phyloP scores from a whole-genome alignment of 306 rosid genomes.

The Malus sylvestris region DNA sequence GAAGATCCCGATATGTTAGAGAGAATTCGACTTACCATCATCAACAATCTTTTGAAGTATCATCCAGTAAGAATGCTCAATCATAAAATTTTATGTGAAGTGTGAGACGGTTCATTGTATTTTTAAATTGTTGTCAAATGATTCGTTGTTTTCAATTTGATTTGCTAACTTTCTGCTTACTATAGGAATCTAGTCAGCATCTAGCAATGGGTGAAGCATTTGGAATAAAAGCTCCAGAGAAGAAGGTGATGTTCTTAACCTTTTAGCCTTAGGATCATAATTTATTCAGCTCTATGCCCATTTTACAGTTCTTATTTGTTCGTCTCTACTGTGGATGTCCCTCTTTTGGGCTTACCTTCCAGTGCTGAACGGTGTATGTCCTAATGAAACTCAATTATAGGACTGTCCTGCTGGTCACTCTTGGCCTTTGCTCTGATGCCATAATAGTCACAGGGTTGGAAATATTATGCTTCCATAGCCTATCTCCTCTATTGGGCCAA shows the following conservation, averaged over 20 bases:
- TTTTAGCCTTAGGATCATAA: constrained; percentile 7
- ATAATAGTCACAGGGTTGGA: background rate
- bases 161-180: constrained; percentile 13
- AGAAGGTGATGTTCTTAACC: constrained; percentile 52
- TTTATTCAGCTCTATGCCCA: background rate
- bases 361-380: background rate
- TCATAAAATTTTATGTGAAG: background rate
- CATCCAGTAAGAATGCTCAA: constrained; percentile 70
- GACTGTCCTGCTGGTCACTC: background rate
- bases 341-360: background rate
- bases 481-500: background rate
- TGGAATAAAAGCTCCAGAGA: constrained; percentile 83
- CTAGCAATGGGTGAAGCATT: constrained; percentile 97
- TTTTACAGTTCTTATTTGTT: background rate
- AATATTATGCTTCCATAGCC: background rate
- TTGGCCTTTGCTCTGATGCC: background rate
- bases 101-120: background rate
- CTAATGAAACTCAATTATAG: background rate
- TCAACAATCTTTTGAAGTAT: constrained; percentile 80
- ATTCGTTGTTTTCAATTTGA: background rate
- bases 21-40: constrained; percentile 90
- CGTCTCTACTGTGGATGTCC: background rate
- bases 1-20: constrained; percentile 92
- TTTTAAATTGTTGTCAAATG: background rate
- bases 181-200: constrained; percentile 75